Conservation (phyloP, 805 yeast genomes). For the Metschnikowia chrysomelidarum region DNA sequence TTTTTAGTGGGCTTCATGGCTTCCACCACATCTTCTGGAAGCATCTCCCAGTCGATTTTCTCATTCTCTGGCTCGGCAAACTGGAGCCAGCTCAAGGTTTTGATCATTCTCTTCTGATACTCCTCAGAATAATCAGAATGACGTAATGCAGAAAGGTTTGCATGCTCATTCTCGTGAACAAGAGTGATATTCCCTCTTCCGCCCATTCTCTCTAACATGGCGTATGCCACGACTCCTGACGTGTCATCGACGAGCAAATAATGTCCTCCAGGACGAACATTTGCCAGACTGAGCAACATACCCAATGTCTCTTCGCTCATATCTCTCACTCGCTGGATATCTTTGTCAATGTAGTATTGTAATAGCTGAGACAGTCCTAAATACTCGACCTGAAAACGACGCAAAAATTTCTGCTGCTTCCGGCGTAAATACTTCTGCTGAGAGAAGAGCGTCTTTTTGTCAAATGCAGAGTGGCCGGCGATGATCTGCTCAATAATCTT, state of each 20-base stretch:
- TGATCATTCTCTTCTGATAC: constrained; percentile 52
- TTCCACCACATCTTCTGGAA: constrained; percentile 50
- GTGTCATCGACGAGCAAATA: constrained; percentile 90
- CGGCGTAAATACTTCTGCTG: constrained; percentile 91
- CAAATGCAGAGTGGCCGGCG: constrained; percentile 80
- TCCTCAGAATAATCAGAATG: constrained; percentile 63
- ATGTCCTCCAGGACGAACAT: constrained; percentile 85
- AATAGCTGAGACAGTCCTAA: constrained; percentile 69
- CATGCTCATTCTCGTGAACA: constrained; percentile 91
- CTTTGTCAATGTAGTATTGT: constrained; percentile 75
- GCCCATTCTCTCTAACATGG: constrained; percentile 87
- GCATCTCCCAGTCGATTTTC: constrained; percentile 44
- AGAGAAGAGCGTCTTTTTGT: constrained; percentile 82
- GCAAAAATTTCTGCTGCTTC: constrained; percentile 86
- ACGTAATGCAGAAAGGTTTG: constrained; percentile 70
- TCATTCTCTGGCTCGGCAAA: constrained; percentile 74
- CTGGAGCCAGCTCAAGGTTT: constrained; percentile 74
- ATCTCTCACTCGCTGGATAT: constrained; percentile 67
- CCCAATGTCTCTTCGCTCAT: constrained; percentile 85
- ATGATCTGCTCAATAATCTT: constrained; percentile 80
- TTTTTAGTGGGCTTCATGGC: constrained; percentile 58
- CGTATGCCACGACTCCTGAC: constrained; percentile 85
- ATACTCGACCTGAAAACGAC: constrained; percentile 80
- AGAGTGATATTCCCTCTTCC: constrained; percentile 69
- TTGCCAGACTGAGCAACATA: constrained; percentile 70